These are phyloP conservation scores for Debaryomyces nepalensis DNA, from an alignment of 1,139 yeast species.

Conservation along the genomic window DNA sequence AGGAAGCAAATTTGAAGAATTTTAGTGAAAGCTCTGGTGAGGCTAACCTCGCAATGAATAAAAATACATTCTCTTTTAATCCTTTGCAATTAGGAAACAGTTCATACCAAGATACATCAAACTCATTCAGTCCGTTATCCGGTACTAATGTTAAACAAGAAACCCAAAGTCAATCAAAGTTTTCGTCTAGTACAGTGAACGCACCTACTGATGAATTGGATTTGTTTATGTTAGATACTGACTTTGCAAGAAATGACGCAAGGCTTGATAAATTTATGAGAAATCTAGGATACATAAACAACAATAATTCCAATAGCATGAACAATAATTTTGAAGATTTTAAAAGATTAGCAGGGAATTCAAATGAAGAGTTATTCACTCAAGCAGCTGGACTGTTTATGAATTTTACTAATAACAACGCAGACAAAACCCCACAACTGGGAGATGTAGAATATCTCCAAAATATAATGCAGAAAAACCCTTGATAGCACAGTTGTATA, in stretches of 20 bases:
- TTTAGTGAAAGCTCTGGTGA: neutral
- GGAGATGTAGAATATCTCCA: conserved; percentile 16
- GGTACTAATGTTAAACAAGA: neutral
- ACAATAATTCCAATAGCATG: conserved; percentile 1
- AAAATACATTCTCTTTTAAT: conserved; percentile 1
- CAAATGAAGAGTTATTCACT: neutral
- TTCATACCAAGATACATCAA: conserved; percentile 1
- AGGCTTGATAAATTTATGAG: conserved; percentile 20
- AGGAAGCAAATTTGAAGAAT: conserved; percentile 1
- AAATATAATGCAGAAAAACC: conserved; percentile 8
- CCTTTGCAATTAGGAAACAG: conserved; percentile 1
- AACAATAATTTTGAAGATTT: conserved; percentile 7
- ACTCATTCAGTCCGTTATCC: neutral
- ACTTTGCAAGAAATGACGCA: conserved; percentile 17
- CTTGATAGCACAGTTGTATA: conserved; percentile 1
- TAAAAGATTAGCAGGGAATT: conserved; percentile 4
- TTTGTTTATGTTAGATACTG: conserved; percentile 19
- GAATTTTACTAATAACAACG: neutral
- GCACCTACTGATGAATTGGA: conserved; percentile 17
- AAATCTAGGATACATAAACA: conserved; percentile 18
- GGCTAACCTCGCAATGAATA: neutral
- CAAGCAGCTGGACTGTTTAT: conserved; percentile 3
- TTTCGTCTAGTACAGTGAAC: conserved; percentile 4
- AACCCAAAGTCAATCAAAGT: conserved; percentile 2
- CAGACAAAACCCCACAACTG: conserved; percentile 10